Evolutionary conservation across 75 land plant genomes (phyloP).

Genomic region (Pseudotsuga menziesii): DNA sequence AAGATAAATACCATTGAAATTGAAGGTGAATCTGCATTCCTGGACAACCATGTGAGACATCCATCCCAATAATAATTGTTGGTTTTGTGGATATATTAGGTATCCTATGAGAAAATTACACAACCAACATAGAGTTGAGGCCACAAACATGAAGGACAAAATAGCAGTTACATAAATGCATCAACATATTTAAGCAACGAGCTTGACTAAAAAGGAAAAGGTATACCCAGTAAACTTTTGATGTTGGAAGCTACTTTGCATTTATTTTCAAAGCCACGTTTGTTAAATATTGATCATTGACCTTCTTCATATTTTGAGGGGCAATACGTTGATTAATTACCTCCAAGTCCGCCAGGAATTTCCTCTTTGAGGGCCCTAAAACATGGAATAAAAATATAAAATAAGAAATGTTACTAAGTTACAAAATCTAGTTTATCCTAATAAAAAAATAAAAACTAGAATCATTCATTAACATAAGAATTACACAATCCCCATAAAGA

Average conservation of each 20-base stretch:
- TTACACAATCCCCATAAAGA: constrained; percentile 79
- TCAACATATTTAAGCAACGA: too few relatives aligned
- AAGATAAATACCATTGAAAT: constrained; percentile 70
- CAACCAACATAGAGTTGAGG: constrained; percentile 52
- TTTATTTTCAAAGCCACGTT: constrained; percentile 91
- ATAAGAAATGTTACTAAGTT: neutral
- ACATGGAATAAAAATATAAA: neutral
- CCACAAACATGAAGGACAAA: constrained; percentile 72
- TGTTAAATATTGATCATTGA: constrained; percentile 84
- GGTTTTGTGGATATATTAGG: constrained; percentile 58
- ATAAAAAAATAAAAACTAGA: neutral
- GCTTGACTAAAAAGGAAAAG: too few relatives aligned
- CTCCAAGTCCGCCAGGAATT: constrained; percentile 53
- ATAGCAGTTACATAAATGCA: neutral
- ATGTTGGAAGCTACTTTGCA: constrained; percentile 49
- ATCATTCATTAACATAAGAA: neutral
- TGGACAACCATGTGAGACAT: constrained; percentile 98
- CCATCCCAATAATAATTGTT: constrained; percentile 93
- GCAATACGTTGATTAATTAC: constrained; percentile 85
- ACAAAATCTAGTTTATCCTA: neutral
- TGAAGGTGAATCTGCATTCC: constrained; percentile 82
- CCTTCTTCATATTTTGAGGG: constrained; percentile 32
- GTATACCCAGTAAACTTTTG: neutral
- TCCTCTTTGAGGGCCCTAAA: constrained; percentile 86
- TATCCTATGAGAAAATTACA: constrained; percentile 27